Percentiles rank a stretch among this genome's conserved stretches.
phyloP scores from a whole-genome alignment of 2,329 filamentous ascomycete species.

The Aureobasidium lini region DNA sequence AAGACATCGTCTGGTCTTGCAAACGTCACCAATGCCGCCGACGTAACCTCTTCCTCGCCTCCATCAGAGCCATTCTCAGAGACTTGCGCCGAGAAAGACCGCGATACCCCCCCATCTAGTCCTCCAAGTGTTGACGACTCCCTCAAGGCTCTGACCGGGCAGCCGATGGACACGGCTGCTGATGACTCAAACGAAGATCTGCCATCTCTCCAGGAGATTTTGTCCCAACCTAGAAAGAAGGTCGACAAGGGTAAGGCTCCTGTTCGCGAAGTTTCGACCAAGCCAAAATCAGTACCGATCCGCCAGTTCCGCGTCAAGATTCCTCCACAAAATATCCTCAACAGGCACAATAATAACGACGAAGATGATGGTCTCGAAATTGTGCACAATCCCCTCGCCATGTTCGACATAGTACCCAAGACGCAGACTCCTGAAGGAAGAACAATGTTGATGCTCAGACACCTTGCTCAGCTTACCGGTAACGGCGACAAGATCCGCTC shows the following conservation, averaged over 20 bases:
- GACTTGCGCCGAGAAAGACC: slow-evolving; percentile 31
- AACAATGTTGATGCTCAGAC: slow-evolving; percentile 27
- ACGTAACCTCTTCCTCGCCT: slow-evolving; percentile 17
- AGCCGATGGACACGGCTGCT: background rate
- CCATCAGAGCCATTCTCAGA: slow-evolving; percentile 56
- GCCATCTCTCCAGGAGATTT: slow-evolving; percentile 32
- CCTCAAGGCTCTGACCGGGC: background rate
- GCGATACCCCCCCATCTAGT: slow-evolving; percentile 38
- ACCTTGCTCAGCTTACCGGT: slow-evolving; percentile 27
- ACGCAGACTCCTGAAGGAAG: slow-evolving; percentile 22
- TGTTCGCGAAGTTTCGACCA: background rate
- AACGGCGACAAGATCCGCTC: slow-evolving; percentile 38
- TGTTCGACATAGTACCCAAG: slow-evolving; percentile 32
- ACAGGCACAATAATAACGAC: slow-evolving; percentile 5
- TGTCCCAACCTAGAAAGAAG: slow-evolving; percentile 20
- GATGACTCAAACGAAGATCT: slow-evolving; percentile 31
- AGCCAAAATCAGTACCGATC: background rate
- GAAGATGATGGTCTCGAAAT: slow-evolving; percentile 60
- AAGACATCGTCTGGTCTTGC: slow-evolving; percentile 34
- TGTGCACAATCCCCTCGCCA: slow-evolving; percentile 31
- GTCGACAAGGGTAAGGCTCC: slow-evolving; percentile 17
- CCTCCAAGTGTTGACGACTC: slow-evolving; percentile 25
- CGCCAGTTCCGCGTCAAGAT: slow-evolving; percentile 8
- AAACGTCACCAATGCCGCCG: slow-evolving; percentile 33
- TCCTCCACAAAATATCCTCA: background rate